Evolutionary conservation across 768 basidiomycete species (phyloP), one percentile per base, ranked within the genome.

Genomic region (Naematelia encephala): DNA sequence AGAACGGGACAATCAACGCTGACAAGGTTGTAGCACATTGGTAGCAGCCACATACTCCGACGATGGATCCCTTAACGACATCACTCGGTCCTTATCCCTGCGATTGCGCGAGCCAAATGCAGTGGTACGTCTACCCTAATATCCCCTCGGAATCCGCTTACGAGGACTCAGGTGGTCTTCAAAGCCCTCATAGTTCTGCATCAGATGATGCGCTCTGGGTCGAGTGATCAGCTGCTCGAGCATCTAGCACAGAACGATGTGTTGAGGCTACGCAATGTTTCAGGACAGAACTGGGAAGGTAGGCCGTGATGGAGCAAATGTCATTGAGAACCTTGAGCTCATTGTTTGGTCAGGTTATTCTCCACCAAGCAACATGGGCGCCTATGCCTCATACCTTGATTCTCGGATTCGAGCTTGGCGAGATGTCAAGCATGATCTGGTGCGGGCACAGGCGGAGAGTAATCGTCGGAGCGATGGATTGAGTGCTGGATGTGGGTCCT

Each of bases 1-100:
- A 16, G 27, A 29, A 14, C 29, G 4, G 8, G 49, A 19, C 29
- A 4, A 11, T 26, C 25, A 46, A 47, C n/a, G 26, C 60, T 59
- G 47, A 50, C 39, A 5, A 21, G 28, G 22, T 8, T n/a, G n/a
- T 43, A 76, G 76, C 80, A 86, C 90, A 22, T 91, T 99, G 77
- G 87, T 99, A 66, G 87, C 91, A 54, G 91, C 91, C 27, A 97
- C 94, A n/a, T 97, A 90, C 85, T 87, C 88, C 16, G 89, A 94
- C 59, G 94, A 97, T 70, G 92, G 93, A 25, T 85, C 91, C 45
- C 83, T 98, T 5, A 86, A 88, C 67, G 94, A 98, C 77, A 90
- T 98, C 64, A 90, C 90, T 80, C 89, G 87, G 73, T 88, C 92
- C 11, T 82, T 99, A 39, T 81, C 87, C 1, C 85, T 88, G 16